Evolutionary conservation across 2,329 filamentous ascomycete species (phyloP), one percentile per base, ranked within the genome.

Genomic region (Pyrenophora tritici-repentis): DNA sequence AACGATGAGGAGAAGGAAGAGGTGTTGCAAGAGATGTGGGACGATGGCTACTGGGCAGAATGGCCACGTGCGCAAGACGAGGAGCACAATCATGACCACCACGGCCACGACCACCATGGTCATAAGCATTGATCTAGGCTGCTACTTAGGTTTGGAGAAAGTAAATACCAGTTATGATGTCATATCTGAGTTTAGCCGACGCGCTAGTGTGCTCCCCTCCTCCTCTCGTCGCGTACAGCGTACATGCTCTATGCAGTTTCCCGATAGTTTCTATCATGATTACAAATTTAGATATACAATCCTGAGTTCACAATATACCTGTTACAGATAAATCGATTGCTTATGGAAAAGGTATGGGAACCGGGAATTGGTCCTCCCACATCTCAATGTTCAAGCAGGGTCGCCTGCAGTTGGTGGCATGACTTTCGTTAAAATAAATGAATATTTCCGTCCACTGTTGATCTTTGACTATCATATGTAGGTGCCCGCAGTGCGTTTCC

Each of bases 21-120:
- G 31, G 76, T 71, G 31, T 50, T 86, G 48, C 70, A 73, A 34
- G 73, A 77, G 6, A 50, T 81, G 36, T 86, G 84, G 73, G 83
- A 86, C 51, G 83, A 86, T 66, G 80, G 80, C 1, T 85, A 82
- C 60, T 85, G 83, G 83, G 73, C 76, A 0, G 75, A 73, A 20
- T 76, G 79, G 61, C 74, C 73, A 3, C 70, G 74, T 0, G 73
- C 75, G 0, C 73, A 65, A 20, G 65, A 65, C 8, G 67, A 67
- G 4, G 60, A 65, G 7, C 59, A 66, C 18, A 56, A 65, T 7
- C 61, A 61, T 44, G 57, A 60, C 29, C 42, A 56, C 44, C 43
- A 52, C 13, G 42, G 42, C 5, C 46, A n/a, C n/a, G 57, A 60
- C 29, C 42, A 56, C 44, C 43, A 52, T 14, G 42, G 42, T 7